Evolutionary conservation across 441 rosid genomes (phyloP).

Genomic region (Melastoma candidum): DNA sequence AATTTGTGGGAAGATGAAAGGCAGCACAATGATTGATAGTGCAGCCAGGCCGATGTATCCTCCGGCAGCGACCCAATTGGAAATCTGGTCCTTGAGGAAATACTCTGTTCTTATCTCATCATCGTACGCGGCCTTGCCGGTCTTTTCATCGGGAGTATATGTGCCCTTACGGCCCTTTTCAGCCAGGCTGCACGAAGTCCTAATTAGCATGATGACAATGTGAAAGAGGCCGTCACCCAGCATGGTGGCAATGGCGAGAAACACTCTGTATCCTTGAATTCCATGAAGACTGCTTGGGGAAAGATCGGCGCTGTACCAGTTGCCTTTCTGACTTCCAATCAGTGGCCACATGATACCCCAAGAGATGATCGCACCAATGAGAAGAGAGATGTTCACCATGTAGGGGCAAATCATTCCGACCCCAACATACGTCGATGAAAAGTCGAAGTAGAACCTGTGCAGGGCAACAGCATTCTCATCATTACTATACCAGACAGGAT

Average conservation of each 20-base stretch:
- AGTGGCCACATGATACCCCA: slow-evolving; percentile 8
- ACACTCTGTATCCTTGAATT: slow-evolving; percentile 19
- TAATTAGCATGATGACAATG: slow-evolving; percentile 22
- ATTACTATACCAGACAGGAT: too few species aligned
- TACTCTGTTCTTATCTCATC: slow-evolving; percentile 39
- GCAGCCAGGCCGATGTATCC: slow-evolving; percentile 48
- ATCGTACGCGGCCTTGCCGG: slow-evolving; percentile 23
- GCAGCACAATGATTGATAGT: slow-evolving; percentile 39
- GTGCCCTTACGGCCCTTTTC: slow-evolving; percentile 10
- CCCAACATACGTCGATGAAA: too few species aligned
- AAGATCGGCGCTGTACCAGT: slow-evolving; percentile 7
- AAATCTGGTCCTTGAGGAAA: slow-evolving; percentile 72
- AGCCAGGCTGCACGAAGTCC: slow-evolving; percentile 27
- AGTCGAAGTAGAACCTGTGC: too few species aligned
- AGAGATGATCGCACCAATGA: slow-evolving; percentile 7
- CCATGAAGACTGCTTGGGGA: neutral
- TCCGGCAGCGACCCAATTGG: slow-evolving; percentile 40
- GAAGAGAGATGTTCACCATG: slow-evolving; percentile 4
- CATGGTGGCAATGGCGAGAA: slow-evolving; percentile 47
- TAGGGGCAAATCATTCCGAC: neutral
- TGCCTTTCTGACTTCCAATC: slow-evolving; percentile 5
- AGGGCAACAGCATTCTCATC: too few species aligned
- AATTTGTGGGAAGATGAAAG: slow-evolving; percentile 57
- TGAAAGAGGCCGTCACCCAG: slow-evolving; percentile 19
- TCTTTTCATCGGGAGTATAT: slow-evolving; percentile 11